phyloP scores from a whole-genome alignment of 2,329 filamentous ascomycete species.

The Venturia pyrina region DNA sequence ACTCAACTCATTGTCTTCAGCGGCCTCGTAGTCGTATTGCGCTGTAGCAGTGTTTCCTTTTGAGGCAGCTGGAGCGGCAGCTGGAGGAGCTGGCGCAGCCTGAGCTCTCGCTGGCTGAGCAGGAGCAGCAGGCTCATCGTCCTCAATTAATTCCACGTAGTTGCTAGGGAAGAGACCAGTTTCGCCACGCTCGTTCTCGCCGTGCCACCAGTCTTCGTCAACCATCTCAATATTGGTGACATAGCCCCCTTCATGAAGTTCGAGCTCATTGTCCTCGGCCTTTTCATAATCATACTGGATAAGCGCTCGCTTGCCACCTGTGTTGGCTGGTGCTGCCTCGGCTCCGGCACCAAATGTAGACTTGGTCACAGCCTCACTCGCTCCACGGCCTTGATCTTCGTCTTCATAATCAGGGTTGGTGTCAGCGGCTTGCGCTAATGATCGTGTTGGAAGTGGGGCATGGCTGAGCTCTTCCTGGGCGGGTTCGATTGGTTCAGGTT shows the following conservation, averaged over 20 bases:
- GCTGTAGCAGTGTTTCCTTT: slow-evolving; percentile 65
- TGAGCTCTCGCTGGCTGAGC: slow-evolving; percentile 30
- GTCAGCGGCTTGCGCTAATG: slow-evolving; percentile 49
- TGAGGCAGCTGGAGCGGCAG: slow-evolving; percentile 22
- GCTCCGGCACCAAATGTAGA: slow-evolving; percentile 34
- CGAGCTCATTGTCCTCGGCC: slow-evolving; percentile 93
- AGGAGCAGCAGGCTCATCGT: slow-evolving; percentile 34
- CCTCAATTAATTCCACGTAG: slow-evolving; percentile 80
- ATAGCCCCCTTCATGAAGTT: slow-evolving; percentile 77
- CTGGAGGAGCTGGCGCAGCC: slow-evolving; percentile 21
- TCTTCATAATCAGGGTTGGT: slow-evolving; percentile 59
- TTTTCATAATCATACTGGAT: slow-evolving; percentile 96
- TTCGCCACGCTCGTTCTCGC: slow-evolving; percentile 75
- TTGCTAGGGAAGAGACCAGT: slow-evolving; percentile 91
- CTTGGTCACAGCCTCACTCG: slow-evolving; percentile 35
- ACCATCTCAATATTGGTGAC: slow-evolving; percentile 95
- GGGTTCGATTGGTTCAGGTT: slow-evolving; percentile 40
- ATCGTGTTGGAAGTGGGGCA: slow-evolving; percentile 52
- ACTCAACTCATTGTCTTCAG: slow-evolving; percentile 77
- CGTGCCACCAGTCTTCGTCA: slow-evolving; percentile 98
- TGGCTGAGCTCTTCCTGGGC: slow-evolving; percentile 39
- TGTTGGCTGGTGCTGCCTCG: slow-evolving; percentile 26
- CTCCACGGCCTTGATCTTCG: slow-evolving; percentile 42
- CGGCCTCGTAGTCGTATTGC: slow-evolving; percentile 91
- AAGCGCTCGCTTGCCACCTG: slow-evolving; percentile 59